These are phyloP conservation scores for Gliomastix tumulicola DNA, from an alignment of 2,329 filamentous ascomycete species.

Conservation along the genomic window DNA sequence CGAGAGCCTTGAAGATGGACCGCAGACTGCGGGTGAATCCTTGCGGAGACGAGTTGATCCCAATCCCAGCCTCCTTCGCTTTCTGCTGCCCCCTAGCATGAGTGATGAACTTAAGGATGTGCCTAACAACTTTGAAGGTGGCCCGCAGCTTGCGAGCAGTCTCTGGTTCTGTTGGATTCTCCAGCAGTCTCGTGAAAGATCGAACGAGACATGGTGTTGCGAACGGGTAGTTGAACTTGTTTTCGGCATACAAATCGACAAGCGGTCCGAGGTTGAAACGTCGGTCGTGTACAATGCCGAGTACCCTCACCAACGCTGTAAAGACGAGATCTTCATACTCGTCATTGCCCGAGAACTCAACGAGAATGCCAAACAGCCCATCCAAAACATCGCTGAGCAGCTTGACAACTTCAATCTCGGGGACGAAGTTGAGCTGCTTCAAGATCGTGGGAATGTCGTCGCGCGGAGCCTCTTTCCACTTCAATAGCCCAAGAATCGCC, in stretches of 20 bases:
- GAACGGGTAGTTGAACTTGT: constrained; percentile 86
- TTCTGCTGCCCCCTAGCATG: constrained; percentile 81
- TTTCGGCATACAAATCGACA: constrained; percentile 86
- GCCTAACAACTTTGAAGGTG: constrained; percentile 89
- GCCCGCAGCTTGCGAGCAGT: constrained; percentile 79
- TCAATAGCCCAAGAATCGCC: constrained; percentile 72
- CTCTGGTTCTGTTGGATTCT: constrained; percentile 75
- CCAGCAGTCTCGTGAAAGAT: constrained; percentile 77
- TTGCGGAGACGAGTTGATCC: constrained; percentile 67
- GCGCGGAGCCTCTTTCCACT: constrained; percentile 72
- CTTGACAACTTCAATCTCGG: constrained; percentile 97
- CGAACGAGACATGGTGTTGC: constrained; percentile 82
- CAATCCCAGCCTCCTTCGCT: constrained; percentile 80
- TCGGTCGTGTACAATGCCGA: constrained; percentile 90
- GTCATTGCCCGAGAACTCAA: constrained; percentile 84
- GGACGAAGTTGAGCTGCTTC: constrained; percentile 82
- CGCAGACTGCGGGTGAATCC: constrained; percentile 78
- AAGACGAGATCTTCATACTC: constrained; percentile 93
- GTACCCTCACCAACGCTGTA: constrained; percentile 77
- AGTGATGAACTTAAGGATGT: constrained; percentile 91
- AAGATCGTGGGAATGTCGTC: constrained; percentile 68
- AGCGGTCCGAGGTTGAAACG: constrained; percentile 86
- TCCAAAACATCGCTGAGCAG: constrained; percentile 84
- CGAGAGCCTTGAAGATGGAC: constrained; percentile 82
- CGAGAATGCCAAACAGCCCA: constrained; percentile 82